These are phyloP conservation scores for Umbilicaria muhlenbergii DNA, from an alignment of 495 filamentous ascomycete species.

Conservation along the genomic window DNA sequence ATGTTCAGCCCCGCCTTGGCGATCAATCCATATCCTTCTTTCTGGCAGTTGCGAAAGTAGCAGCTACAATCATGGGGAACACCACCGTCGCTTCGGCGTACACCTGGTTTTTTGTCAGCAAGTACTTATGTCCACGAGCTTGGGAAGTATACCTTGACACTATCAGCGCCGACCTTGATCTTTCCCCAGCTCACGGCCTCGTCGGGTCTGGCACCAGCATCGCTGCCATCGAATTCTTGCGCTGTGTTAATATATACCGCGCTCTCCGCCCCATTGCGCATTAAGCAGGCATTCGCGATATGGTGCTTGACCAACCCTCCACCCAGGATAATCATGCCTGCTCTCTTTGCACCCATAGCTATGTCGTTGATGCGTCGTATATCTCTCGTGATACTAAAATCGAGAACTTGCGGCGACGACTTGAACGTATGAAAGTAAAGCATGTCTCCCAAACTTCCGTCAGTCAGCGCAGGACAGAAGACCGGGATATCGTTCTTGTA, in stretches of 20 bases:
- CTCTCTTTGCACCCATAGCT: slow-evolving; percentile 63
- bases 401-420: slow-evolving; percentile 57
- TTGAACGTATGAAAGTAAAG: slow-evolving; percentile 93
- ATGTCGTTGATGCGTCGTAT: slow-evolving; percentile 82
- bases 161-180: slow-evolving; percentile 72
- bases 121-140: background rate
- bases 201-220: slow-evolving; percentile 89
- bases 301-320: slow-evolving; percentile 93
- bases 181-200: slow-evolving; percentile 98
- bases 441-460: slow-evolving; percentile 93
- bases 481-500: slow-evolving; percentile 86
- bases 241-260: slow-evolving; percentile 96
- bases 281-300: slow-evolving; percentile 90
- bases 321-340: slow-evolving; percentile 88
- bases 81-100: slow-evolving; percentile 84
- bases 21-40: slow-evolving; percentile 1
- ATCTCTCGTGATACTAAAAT: slow-evolving; percentile 79
- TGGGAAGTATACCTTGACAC: slow-evolving; percentile 54
- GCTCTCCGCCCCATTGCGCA: slow-evolving; percentile 92
- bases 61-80: slow-evolving; percentile 89
- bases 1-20: background rate
- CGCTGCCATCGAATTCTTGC: slow-evolving; percentile 92
- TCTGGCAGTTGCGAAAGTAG: slow-evolving; percentile 59
- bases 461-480: slow-evolving; percentile 91
- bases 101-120: slow-evolving; percentile 33